Conservation (phyloP, 139 green algal genomes). For the Closterium sp. region DNA sequence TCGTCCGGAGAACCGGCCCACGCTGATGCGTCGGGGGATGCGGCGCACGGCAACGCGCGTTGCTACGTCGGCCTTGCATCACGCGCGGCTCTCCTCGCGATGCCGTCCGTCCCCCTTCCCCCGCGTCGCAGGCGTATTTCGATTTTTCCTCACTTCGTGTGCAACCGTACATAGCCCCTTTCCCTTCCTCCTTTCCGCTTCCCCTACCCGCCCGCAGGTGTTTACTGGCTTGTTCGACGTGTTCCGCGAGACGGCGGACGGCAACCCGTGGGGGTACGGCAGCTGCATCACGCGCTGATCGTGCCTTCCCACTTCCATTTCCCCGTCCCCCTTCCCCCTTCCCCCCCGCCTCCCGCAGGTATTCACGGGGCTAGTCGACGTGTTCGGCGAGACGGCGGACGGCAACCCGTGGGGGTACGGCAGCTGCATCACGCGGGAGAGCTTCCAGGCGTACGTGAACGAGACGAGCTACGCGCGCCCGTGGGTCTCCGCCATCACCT, state of each 20-base stretch:
- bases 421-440: conserved; percentile 12
- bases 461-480: conserved; percentile 1
- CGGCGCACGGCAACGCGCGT: neutral
- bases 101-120: no score
- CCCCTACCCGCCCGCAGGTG: neutral
- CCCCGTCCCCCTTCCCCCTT: neutral
- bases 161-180: no score
- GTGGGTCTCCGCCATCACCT: neutral
- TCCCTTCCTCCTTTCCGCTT: no score
- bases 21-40: neutral
- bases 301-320: no score
- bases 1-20: no score
- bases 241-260: neutral
- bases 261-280: neutral
- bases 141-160: no score
- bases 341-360: conserved; percentile 10
- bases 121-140: no score
- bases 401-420: neutral
- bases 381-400: conserved; percentile 6
- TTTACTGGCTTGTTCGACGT: neutral
- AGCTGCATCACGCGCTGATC: neutral
- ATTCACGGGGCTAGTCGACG: neutral
- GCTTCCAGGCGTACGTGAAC: neutral
- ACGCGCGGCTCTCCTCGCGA: no score
- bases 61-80: neutral